These are phyloP conservation scores for Kwoniella sp. DNA, from an alignment of 768 basidiomycete species.

Conservation along the genomic window DNA sequence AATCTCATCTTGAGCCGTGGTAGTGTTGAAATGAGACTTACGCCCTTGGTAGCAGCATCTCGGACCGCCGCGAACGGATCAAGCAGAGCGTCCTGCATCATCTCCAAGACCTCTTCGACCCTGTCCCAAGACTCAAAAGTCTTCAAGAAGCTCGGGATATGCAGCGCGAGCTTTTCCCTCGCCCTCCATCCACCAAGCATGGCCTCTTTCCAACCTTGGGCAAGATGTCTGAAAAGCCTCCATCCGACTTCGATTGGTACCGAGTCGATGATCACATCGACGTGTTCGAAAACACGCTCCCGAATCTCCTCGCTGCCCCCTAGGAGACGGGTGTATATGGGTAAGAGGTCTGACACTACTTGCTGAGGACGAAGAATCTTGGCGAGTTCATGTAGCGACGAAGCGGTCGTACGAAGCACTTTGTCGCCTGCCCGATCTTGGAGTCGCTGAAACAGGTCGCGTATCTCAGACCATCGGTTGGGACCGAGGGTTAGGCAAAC, in stretches of 20 bases:
- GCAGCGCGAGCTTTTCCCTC: conserved; percentile 68
- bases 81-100: conserved; percentile 67
- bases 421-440: conserved; percentile 65
- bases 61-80: conserved; percentile 84
- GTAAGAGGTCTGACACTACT: conserved; percentile 68
- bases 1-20: too few relatives aligned
- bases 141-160: conserved; percentile 61
- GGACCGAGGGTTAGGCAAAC: conserved; percentile 79
- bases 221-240: conserved; percentile 58
- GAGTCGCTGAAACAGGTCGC: conserved; percentile 68
- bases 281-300: conserved; percentile 69
- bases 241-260: conserved; percentile 61
- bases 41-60: conserved; percentile 68
- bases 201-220: conserved; percentile 64
- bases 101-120: conserved; percentile 60
- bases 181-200: conserved; percentile 76
- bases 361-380: conserved; percentile 75
- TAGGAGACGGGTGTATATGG: conserved; percentile 66
- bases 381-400: conserved; percentile 85
- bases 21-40: too few relatives aligned
- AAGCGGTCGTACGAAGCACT: conserved; percentile 77
- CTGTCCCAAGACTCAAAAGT: conserved; percentile 58
- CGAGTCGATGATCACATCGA: conserved; percentile 63
- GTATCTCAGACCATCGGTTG: conserved; percentile 70
- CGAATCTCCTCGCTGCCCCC: conserved; percentile 69